Base-by-base conservation (phyloP, 2,329 filamentous ascomycete species). In the Arthrobotrys pseudoclavata region DNA sequence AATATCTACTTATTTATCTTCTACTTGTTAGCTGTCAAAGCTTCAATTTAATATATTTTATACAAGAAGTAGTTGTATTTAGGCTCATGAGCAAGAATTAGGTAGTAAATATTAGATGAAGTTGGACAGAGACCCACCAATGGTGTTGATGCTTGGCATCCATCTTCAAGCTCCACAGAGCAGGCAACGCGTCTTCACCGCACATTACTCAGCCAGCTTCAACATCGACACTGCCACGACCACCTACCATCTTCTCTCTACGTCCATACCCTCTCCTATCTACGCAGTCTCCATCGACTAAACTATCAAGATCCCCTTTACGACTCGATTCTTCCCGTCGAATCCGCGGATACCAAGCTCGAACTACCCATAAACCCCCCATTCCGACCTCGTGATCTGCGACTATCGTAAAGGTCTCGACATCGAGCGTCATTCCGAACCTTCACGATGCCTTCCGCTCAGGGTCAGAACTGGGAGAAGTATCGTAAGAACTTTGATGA, bases 401-500 rank as follows among this genome's bases (percentile, higher is more conserved):
- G 40, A 79, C 63, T 69, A 72, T 62, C 22, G 67, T 53, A 15
- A 72, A 67, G 37, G 18, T 79, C 34, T 61, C 61, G 9, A 62
- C 52, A n/a, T 13, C 62, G 47, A 62, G 26, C 37, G 42, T 40
- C 47, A 22, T 42, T 20, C 34, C 69, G 61, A 63, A 37, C 50
- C 42, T 66, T 24, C 57, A 77, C 74, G 62, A 89, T 97, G 94
- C 94, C 94, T 88, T 95, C 92, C 87, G 95, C 96, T 85, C 97
- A 92, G 83, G 96, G 96, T 84, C 86, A 88, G 85, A 93, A 90
- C 89, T 99, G 96, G 96, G 96, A 99, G 89, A 98, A 98, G 87
- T 98, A 97, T 88, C 89, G 92, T 87, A 97, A 98, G 89, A 94
- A 91, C 84, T 99, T 93, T 84, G 95, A 91, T 83, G 96, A 99